phyloP scores from a whole-genome alignment of 2,329 filamentous ascomycete genomes.

The Nemania sp. region DNA sequence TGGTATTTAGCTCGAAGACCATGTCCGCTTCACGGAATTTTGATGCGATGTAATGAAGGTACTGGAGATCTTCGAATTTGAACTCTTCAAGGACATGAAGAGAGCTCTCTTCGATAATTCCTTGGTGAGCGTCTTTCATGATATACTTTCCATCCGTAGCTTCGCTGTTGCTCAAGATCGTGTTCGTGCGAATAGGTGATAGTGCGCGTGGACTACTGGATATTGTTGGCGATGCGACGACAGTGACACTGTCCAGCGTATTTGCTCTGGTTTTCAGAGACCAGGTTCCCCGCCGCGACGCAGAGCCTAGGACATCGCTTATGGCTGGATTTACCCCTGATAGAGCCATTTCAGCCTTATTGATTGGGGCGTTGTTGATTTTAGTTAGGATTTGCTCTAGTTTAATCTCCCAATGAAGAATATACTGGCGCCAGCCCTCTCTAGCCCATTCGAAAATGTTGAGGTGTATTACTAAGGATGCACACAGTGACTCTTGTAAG shows the following conservation, averaged over 20 bases:
- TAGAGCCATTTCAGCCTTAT: not conserved
- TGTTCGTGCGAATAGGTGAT: too few species aligned
- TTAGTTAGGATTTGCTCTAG: not conserved
- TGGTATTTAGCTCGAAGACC: constrained; percentile 4
- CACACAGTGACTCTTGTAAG: not conserved
- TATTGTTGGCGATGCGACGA: too few species aligned
- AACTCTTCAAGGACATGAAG: constrained; percentile 11
- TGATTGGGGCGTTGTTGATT: not conserved
- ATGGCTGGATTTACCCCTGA: not conserved
- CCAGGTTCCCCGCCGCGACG: not conserved
- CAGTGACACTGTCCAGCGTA: too few species aligned
- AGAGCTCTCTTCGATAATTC: not conserved
- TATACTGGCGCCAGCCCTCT: not conserved
- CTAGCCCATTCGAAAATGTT: not conserved
- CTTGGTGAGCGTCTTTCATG: not conserved
- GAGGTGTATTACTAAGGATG: not conserved
- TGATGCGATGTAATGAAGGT: not conserved
- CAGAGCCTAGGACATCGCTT: not conserved
- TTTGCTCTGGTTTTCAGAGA: too few species aligned
- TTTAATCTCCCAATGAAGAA: not conserved
- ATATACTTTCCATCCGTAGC: not conserved
- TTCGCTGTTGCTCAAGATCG: not conserved
- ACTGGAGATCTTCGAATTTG: constrained; percentile 13
- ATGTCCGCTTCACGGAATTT: constrained; percentile 19
- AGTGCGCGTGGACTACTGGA: too few species aligned